A percentile compares a stretch with the other conserved stretches of the same genome.
These are phyloP conservation scores for Inga oerstediana DNA, from an alignment of 306 rosid species.

Conservation along the genomic window DNA sequence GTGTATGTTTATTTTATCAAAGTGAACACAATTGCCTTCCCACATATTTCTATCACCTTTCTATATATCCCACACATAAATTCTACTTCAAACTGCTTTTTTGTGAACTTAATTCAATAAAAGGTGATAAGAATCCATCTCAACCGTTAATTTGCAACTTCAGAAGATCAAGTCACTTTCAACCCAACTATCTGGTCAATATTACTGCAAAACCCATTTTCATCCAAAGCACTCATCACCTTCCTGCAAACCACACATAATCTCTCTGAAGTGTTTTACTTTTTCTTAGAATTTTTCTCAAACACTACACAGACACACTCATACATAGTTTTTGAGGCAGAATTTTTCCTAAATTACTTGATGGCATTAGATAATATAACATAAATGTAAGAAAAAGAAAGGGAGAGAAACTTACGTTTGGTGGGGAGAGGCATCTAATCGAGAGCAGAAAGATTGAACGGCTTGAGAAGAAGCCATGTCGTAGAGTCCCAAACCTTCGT, in stretches of 20 bases:
- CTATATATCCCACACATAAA: too few relatives aligned
- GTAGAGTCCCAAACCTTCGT: not conserved
- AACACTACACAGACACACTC: not conserved
- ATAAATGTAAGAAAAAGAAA: not conserved
- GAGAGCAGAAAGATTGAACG: not conserved
- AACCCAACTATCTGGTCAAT: too few relatives aligned
- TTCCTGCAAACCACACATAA: not conserved
- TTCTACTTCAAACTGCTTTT: too few relatives aligned
- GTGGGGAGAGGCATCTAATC: not conserved
- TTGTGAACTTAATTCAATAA: not conserved
- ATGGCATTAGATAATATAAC: not conserved
- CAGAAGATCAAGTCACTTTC: not conserved
- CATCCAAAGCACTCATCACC: not conserved
- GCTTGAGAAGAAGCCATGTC: not conserved
- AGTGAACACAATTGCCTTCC: not conserved
- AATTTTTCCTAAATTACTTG: not conserved
- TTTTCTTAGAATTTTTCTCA: not conserved
- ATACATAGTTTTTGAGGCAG: not conserved
- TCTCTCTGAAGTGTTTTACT: not conserved
- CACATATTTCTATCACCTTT: too few relatives aligned
- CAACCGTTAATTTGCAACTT: not conserved
- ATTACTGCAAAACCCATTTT: not conserved
- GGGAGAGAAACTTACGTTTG: not conserved
- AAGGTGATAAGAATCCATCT: not conserved
- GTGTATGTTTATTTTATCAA: not conserved